phyloP scores from a whole-genome alignment of 352 stramenopile genomes.

The Globisporangium splendens region DNA sequence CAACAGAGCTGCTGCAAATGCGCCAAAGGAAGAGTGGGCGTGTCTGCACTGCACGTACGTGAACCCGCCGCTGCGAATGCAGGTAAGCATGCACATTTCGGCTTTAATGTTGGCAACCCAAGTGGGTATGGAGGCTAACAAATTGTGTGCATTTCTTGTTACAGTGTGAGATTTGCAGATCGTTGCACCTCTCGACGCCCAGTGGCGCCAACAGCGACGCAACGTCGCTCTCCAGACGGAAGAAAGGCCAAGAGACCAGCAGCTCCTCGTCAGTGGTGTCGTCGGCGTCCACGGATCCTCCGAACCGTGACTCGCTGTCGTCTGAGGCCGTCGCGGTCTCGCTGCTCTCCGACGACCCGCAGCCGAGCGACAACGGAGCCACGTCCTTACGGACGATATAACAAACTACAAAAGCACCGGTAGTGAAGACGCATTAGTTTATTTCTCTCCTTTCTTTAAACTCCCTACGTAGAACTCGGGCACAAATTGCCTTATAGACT shows the following conservation, averaged over 20 bases:
- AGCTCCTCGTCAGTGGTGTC: background rate
- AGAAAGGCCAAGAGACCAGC: background rate
- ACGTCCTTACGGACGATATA: background rate
- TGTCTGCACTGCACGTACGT: constrained; percentile 67
- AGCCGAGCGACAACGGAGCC: background rate
- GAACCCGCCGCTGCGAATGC: constrained; percentile 47
- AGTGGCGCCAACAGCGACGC: background rate
- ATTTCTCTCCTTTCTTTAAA: too few species aligned
- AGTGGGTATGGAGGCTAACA: constrained; percentile 4
- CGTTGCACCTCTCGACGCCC: constrained; percentile 30
- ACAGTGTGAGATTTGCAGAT: constrained; percentile 47
- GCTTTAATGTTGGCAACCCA: background rate
- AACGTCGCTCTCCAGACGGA: background rate
- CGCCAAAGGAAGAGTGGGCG: constrained; percentile 48
- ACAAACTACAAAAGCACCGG: too few species aligned
- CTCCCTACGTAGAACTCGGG: too few species aligned
- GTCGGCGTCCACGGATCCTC: background rate
- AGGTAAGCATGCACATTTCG: constrained; percentile 40
- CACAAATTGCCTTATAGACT: background rate
- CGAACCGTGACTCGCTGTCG: background rate
- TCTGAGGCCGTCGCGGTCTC: background rate
- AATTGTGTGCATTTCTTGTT: constrained; percentile 1
- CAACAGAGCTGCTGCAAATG: constrained; percentile 26
- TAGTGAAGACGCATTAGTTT: too few species aligned
- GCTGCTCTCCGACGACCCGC: background rate